phyloP scores from a whole-genome alignment of 306 rosid genomes.

The Dryas octopetala region DNA sequence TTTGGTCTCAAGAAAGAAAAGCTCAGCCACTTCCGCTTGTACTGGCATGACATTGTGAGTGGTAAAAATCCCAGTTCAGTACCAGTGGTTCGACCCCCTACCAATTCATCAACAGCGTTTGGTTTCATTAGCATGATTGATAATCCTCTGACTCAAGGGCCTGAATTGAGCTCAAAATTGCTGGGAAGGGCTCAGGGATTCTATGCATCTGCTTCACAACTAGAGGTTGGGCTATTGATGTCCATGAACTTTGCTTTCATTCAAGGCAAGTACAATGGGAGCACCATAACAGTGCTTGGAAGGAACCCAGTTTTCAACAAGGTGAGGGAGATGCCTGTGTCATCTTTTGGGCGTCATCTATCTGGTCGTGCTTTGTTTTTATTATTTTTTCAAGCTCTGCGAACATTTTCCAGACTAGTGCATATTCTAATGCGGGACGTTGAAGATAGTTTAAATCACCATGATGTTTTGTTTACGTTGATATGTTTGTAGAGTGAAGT shows the following conservation, averaged over 20 bases:
- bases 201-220: conserved; percentile 49
- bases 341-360: too few relatives aligned
- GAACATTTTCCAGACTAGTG: too few relatives aligned
- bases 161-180: conserved; percentile 33
- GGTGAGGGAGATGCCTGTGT: conserved; percentile 77
- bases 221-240: conserved; percentile 47
- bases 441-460: too few relatives aligned
- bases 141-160: conserved; percentile 32
- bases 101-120: conserved; percentile 29
- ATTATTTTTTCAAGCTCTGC: too few relatives aligned
- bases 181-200: conserved; percentile 56
- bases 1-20: conserved; percentile 41
- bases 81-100: conserved; percentile 18
- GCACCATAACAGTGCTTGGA: conserved; percentile 62
- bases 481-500: too few relatives aligned
- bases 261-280: conserved; percentile 70
- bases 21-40: conserved; percentile 48
- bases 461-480: too few relatives aligned
- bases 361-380: too few relatives aligned
- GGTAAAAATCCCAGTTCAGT: conserved; percentile 34
- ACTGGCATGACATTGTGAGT: conserved; percentile 44
- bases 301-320: conserved; percentile 47
- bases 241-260: conserved; percentile 61
- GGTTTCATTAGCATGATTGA: conserved; percentile 33
- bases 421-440: too few relatives aligned